A percentile compares a stretch with the other conserved stretches of the same genome.
phyloP scores from a whole-genome alignment of 306 rosid genomes.

The Heteromeles arbutifolia region DNA sequence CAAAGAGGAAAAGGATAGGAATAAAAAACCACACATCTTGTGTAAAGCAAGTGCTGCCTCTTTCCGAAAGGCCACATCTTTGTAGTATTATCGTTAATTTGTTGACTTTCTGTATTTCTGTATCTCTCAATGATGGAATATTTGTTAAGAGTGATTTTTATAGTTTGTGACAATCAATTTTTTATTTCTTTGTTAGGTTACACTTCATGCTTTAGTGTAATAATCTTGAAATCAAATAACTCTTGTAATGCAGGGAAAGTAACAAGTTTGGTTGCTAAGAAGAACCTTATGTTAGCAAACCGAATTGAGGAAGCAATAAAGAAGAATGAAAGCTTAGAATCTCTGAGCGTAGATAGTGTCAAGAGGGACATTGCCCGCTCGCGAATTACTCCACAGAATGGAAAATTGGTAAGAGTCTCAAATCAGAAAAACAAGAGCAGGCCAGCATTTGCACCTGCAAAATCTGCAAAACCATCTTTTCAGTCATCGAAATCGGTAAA shows the following conservation, averaged over 20 bases:
- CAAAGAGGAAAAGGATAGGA: background rate
- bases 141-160: background rate
- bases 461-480: conserved; percentile 30
- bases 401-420: conserved; percentile 34
- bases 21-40: background rate
- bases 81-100: background rate
- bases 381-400: conserved; percentile 51
- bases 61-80: background rate
- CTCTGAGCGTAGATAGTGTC: conserved; percentile 57
- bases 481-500: conserved; percentile 17
- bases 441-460: conserved; percentile 8
- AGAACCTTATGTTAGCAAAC: conserved; percentile 50
- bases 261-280: conserved; percentile 81
- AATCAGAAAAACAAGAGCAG: conserved; percentile 26
- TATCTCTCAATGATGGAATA: background rate
- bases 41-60: background rate
- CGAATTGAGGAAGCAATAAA: conserved; percentile 86
- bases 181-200: background rate
- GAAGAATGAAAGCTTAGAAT: conserved; percentile 89
- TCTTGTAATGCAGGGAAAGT: conserved; percentile 65
- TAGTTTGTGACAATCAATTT: background rate
- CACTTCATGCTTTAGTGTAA: background rate
- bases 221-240: background rate
- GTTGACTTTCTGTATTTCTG: background rate
- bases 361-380: conserved; percentile 57